Conservation (phyloP, 2,329 filamentous ascomycete genomes). For the Cladosporium sp. region DNA sequence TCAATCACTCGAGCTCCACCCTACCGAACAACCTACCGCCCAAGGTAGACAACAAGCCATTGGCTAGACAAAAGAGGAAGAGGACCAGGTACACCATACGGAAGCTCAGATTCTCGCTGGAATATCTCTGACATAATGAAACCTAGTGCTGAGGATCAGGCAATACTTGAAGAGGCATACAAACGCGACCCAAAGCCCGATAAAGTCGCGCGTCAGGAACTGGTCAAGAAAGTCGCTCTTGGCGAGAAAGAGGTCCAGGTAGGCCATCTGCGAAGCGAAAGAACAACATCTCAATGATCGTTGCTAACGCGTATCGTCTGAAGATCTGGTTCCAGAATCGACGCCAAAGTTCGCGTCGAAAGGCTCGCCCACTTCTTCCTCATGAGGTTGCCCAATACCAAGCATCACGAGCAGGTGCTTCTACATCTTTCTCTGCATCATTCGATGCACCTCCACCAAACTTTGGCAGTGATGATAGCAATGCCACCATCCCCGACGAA, state of each 20-base stretch:
- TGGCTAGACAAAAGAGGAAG: constrained; percentile 57
- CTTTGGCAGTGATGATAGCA: constrained; percentile 13
- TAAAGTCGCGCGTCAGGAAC: constrained; percentile 77
- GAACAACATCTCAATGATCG: constrained; percentile 10
- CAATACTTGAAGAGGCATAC: constrained; percentile 81
- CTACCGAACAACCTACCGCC: constrained; percentile 50
- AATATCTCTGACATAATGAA: not conserved
- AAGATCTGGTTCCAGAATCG: constrained; percentile 98
- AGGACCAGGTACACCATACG: constrained; percentile 51
- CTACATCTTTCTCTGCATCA: not conserved
- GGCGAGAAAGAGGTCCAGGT: constrained; percentile 98
- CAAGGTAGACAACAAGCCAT: constrained; percentile 55
- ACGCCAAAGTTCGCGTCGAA: constrained; percentile 85
- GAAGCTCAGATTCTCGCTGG: not conserved
- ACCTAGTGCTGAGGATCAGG: constrained; percentile 76
- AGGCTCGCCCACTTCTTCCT: constrained; percentile 74
- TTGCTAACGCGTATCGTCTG: constrained; percentile 24
- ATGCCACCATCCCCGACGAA: constrained; percentile 13
- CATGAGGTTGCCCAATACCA: constrained; percentile 60
- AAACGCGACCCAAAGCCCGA: constrained; percentile 82
- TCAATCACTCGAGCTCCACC: constrained; percentile 56
- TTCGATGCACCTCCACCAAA: constrained; percentile 7
- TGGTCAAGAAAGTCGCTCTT: constrained; percentile 78
- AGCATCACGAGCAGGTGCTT: constrained; percentile 20
- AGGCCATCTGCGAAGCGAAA: constrained; percentile 32